Percentiles rank a stretch among this genome's conserved stretches.
Evolutionary conservation across 2,329 filamentous ascomycete genomes (phyloP).

Genomic region (Gyromitra esculenta): DNA sequence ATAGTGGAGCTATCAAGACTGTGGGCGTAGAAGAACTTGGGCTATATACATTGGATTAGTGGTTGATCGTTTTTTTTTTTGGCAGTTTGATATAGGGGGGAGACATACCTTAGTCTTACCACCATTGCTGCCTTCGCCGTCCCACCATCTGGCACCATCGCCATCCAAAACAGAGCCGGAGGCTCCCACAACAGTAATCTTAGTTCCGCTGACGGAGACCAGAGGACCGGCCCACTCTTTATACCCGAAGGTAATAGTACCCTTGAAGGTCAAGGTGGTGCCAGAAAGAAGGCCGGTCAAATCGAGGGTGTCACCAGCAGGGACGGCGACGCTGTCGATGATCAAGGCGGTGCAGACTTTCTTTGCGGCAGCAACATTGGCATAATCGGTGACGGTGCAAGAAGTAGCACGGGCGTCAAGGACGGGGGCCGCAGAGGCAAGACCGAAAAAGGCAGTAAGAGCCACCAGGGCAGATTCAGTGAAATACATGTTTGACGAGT

Average conservation of each 20-base stretch:
- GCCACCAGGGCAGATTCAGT: slow-evolving; percentile 31
- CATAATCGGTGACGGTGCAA: slow-evolving; percentile 69
- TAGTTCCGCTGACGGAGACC: slow-evolving; percentile 69
- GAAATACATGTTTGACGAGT: slow-evolving; percentile 27
- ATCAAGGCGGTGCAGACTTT: slow-evolving; percentile 67
- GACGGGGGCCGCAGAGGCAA: slow-evolving; percentile 31
- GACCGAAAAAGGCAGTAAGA: slow-evolving; percentile 37
- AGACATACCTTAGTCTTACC: slow-evolving; percentile 59
- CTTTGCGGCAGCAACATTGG: slow-evolving; percentile 65
- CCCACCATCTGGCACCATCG: slow-evolving; percentile 70
- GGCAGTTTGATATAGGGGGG: not conserved
- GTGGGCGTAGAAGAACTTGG: slow-evolving; percentile 66
- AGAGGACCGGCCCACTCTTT: slow-evolving; percentile 73
- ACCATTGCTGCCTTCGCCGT: slow-evolving; percentile 63
- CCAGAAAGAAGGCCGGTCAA: slow-evolving; percentile 66
- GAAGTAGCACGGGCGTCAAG: slow-evolving; percentile 56
- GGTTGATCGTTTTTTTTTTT: not conserved
- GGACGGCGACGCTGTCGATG: slow-evolving; percentile 67
- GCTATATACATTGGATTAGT: slow-evolving; percentile 50
- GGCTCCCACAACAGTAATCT: slow-evolving; percentile 67
- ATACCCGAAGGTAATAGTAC: slow-evolving; percentile 74
- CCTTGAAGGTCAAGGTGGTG: slow-evolving; percentile 68
- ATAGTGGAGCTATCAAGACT: slow-evolving; percentile 61
- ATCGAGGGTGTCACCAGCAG: slow-evolving; percentile 69
- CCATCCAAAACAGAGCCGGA: slow-evolving; percentile 68